A percentile compares a stretch with the other conserved stretches of the same genome.
phyloP scores from a whole-genome alignment of 495 filamentous ascomycete genomes.

The Pseudoneurospora amorphoporcata region DNA sequence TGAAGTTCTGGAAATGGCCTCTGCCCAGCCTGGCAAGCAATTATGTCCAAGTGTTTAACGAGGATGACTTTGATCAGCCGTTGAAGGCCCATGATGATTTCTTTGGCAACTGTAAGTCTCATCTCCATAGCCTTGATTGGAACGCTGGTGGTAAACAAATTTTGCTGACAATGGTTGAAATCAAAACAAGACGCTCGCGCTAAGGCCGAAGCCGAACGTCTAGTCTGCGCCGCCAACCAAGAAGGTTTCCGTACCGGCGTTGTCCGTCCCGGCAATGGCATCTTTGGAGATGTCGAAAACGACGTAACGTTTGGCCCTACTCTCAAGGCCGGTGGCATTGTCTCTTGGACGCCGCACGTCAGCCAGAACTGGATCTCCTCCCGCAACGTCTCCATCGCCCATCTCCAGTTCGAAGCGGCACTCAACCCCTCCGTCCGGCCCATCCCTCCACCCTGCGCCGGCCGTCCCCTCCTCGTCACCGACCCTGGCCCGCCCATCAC shows the following conservation, averaged over 20 bases:
- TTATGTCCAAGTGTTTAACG: constrained; percentile 34
- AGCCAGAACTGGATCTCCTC: constrained; percentile 47
- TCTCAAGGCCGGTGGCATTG: constrained; percentile 11
- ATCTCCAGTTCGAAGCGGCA: constrained; percentile 47
- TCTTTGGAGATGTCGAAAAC: constrained; percentile 39
- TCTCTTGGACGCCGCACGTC: constrained; percentile 37
- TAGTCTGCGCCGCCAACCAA: constrained; percentile 39
- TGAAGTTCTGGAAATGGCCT: constrained; percentile 40
- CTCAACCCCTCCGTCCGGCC: constrained; percentile 18
- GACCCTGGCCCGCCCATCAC: constrained; percentile 26
- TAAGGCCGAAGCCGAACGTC: constrained; percentile 44
- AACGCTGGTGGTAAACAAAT: not conserved
- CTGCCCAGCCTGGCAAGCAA: constrained; percentile 31
- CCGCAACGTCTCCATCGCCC: constrained; percentile 47
- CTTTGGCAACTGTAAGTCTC: constrained; percentile 39
- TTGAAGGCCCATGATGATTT: constrained; percentile 37
- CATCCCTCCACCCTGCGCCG: constrained; percentile 28
- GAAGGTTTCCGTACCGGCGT: constrained; percentile 43
- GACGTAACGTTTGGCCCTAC: constrained; percentile 30
- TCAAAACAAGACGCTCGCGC: constrained; percentile 26
- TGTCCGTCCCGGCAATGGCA: constrained; percentile 47
- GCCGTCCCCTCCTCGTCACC: constrained; percentile 32
- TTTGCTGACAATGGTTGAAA: not conserved
- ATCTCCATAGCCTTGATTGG: constrained; percentile 3
- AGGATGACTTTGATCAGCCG: constrained; percentile 35